Base-by-base conservation (phyloP, 1,284 basidiomycete genomes). In the Sporisorium iseilematis-ciliati region DNA sequence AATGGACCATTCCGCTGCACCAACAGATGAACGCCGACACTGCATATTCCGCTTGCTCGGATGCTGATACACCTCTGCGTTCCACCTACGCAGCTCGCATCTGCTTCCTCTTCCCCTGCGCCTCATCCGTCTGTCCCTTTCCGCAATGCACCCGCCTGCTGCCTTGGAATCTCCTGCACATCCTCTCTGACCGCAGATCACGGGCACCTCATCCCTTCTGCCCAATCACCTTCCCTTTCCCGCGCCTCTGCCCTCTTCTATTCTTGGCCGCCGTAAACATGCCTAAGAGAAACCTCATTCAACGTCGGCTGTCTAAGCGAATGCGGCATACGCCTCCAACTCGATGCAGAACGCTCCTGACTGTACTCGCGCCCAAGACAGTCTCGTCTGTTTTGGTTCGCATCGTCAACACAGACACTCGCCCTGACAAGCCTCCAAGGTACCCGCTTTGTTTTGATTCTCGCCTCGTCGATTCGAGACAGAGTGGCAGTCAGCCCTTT, bases 61-160 rank as follows among this genome's bases (percentile, higher is more conserved):
- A n/a, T 14, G 29, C 7, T 51, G 40, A 45, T 35, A 29, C 38
- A 26, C 16, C 7, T 41, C 33, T 40, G 42, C 42, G 33, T 46
- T 48, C 43, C 58, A 12, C 31, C 43, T 55, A 35, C 14, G 53
- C 21, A n/a, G 26, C 18, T 8, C 33, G 23, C 38, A 29, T 33
- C 43, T 40, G 40, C 41, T 35, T 8, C 45, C 41, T 57, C 31
- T 26, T 52, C 25, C 31, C 7, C 48, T 57, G 49, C 42, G 16
- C 55, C 50, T 46, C 21, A 18, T 43, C 50, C 35, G 50, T 43
- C 46, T 18, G 12, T 23, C 42, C 12, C 33, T 11, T 53, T 57
- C 53, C 59, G 66, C 66, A 57, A 65, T 70, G 68, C 68, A 70
- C 62, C 68, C 49, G 67, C 67, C 67, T 70, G 67, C 67, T 70